phyloP scores from a whole-genome alignment of 805 yeast species.

The Crinitomyces ghanaensis region DNA sequence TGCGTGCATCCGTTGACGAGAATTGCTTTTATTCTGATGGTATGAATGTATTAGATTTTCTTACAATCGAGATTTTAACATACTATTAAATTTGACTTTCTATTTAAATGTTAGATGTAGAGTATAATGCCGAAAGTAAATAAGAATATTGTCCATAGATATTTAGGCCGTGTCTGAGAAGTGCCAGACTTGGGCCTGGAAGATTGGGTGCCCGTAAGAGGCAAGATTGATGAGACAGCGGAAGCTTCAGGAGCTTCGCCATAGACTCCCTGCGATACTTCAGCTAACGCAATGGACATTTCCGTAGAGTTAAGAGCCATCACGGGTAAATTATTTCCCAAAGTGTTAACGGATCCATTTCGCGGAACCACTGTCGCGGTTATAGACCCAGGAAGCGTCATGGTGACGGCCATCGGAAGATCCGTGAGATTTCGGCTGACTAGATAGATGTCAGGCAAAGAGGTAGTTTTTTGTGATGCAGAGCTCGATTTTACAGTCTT shows the following conservation, averaged over 20 bases:
- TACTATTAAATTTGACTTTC: background rate
- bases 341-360: slow-evolving; percentile 4
- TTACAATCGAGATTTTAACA: no score
- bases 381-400: background rate
- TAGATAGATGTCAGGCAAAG: background rate
- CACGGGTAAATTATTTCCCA: slow-evolving; percentile 8
- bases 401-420: slow-evolving; percentile 2
- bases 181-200: no score
- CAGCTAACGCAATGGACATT: no score
- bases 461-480: slow-evolving; percentile 1
- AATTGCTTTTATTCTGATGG: no score
- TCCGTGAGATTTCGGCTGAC: slow-evolving; percentile 5
- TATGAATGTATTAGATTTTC: no score
- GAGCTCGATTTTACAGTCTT: background rate
- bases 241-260: no score
- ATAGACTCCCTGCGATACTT: no score
- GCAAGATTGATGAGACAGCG: no score
- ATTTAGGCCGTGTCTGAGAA: no score
- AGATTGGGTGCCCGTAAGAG: no score
- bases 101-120: background rate
- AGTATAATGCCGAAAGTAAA: background rate
- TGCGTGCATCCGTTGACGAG: no score
- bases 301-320: slow-evolving; percentile 9
- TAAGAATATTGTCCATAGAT: no score
- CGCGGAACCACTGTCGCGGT: slow-evolving; percentile 4